phyloP scores from a whole-genome alignment of 1,284 basidiomycete species.

The Naganishia cerealis region DNA sequence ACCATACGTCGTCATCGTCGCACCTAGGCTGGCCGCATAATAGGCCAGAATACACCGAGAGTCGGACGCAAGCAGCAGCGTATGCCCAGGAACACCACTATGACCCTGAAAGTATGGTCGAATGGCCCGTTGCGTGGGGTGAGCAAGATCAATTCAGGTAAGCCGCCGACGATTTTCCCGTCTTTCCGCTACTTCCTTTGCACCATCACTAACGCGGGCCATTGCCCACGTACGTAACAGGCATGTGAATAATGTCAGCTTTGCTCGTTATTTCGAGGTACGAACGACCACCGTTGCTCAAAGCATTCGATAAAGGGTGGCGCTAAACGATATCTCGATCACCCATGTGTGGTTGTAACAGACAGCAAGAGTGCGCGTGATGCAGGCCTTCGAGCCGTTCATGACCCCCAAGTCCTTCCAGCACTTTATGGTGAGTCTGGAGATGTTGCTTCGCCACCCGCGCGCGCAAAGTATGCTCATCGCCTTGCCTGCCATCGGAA shows the following conservation, averaged over 20 bases:
- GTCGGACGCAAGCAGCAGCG: neutral
- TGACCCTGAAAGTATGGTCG: conserved; percentile 43
- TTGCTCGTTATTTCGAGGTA: conserved; percentile 48
- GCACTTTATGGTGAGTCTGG: conserved; percentile 20
- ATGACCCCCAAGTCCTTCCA: conserved; percentile 10
- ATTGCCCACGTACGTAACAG: conserved; percentile 36
- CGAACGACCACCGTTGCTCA: neutral
- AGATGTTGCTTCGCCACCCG: neutral
- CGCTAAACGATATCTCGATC: neutral
- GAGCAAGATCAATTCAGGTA: conserved; percentile 52
- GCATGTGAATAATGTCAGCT: conserved; percentile 52
- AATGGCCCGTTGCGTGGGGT: conserved; percentile 52
- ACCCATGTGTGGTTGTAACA: neutral
- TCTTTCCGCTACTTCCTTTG: neutral
- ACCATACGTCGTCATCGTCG: neutral
- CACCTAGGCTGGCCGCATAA: conserved; percentile 14
- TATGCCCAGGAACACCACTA: conserved; percentile 39
- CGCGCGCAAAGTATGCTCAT: neutral
- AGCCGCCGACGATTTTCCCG: neutral
- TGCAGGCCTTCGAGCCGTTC: conserved; percentile 19
- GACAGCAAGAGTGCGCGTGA: conserved; percentile 21
- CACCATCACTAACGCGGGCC: too few species aligned
- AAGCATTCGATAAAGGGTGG: too few species aligned
- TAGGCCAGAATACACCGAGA: neutral
- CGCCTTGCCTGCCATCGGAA: neutral